Evolutionary conservation across 805 yeast genomes (phyloP), one percentile per base, ranked within the genome.

Genomic region (Myxozyma udenii): DNA sequence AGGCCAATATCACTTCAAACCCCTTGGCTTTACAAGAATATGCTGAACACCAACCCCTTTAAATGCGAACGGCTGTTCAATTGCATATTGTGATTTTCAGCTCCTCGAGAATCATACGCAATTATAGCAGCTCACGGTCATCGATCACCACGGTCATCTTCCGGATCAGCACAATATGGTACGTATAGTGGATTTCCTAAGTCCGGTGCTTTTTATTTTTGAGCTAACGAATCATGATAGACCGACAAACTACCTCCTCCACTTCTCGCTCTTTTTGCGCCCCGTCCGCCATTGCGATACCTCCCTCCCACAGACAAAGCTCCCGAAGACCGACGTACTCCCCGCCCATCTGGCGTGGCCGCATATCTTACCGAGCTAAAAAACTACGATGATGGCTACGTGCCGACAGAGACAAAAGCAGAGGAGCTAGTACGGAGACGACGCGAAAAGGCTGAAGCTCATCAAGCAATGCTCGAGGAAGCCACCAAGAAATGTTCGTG

Each of bases 201-300:
- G n/a, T n/a, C n/a, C n/a, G n/a, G n/a, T n/a, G n/a, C n/a, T n/a
- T n/a, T n/a, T n/a, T n/a, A n/a, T n/a, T n/a, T n/a, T n/a, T n/a
- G n/a, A n/a, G n/a, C n/a, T n/a, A n/a, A n/a, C n/a, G n/a, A n/a
- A n/a, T 18, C 7, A 36, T 23, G 4, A 7, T 41, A 68, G 71
- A 61, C 76, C 3, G 78, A 76, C 28, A 65, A 64, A 41, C 66
- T 78, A 4, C 79, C 72, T 7, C 60, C 63, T 63, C 62, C 71
- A 61, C 69, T 82, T 39, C 78, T 76, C 49, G 72, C 74, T 61
- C 73, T 82, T 24, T 83, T 83, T 62, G 71, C 72, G 4, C 83
- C 86, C 3, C 72, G 76, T 38, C 78, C 80, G 9, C 85, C 86
- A 25, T 65, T 79, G n/a, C 71, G 74, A 30, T 76, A 72, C 57